These are phyloP conservation scores for Cylindrodendrum hubeiense DNA, from an alignment of 2,329 filamentous ascomycete genomes.

Conservation along the genomic window DNA sequence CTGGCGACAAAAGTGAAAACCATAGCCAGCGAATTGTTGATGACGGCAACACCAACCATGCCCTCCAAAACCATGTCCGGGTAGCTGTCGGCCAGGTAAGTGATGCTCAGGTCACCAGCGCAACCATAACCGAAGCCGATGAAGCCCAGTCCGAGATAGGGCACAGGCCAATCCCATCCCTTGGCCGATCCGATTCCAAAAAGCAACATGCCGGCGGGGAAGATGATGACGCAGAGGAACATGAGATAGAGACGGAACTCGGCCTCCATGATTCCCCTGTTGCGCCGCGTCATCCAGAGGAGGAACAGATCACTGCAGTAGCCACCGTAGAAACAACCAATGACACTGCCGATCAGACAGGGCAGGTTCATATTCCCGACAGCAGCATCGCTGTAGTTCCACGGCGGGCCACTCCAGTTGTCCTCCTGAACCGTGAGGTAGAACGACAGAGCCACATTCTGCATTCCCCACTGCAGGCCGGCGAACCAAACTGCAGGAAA, in stretches of 20 bases:
- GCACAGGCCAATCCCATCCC: slow-evolving; percentile 64
- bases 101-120: slow-evolving; percentile 67
- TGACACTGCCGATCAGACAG: slow-evolving; percentile 64
- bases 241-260: slow-evolving; percentile 67
- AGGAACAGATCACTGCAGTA: slow-evolving; percentile 69
- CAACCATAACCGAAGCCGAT: slow-evolving; percentile 72
- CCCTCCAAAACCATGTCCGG: slow-evolving; percentile 69
- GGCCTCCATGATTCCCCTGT: slow-evolving; percentile 66
- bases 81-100: slow-evolving; percentile 68
- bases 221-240: slow-evolving; percentile 61
- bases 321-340: slow-evolving; percentile 69
- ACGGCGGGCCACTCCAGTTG: slow-evolving; percentile 65
- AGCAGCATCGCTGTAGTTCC: slow-evolving; percentile 65
- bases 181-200: slow-evolving; percentile 65
- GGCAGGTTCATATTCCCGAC: slow-evolving; percentile 71
- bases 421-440: slow-evolving; percentile 70
- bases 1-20: slow-evolving; percentile 65
- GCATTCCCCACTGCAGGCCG: slow-evolving; percentile 69
- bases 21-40: slow-evolving; percentile 67
- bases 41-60: slow-evolving; percentile 69
- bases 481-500: slow-evolving; percentile 70
- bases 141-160: slow-evolving; percentile 67
- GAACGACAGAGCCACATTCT: slow-evolving; percentile 71
- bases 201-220: slow-evolving; percentile 63
- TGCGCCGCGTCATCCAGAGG: slow-evolving; percentile 65